phyloP scores from a whole-genome alignment of 1,284 basidiomycete species.

The Tylopilus orsonianus region DNA sequence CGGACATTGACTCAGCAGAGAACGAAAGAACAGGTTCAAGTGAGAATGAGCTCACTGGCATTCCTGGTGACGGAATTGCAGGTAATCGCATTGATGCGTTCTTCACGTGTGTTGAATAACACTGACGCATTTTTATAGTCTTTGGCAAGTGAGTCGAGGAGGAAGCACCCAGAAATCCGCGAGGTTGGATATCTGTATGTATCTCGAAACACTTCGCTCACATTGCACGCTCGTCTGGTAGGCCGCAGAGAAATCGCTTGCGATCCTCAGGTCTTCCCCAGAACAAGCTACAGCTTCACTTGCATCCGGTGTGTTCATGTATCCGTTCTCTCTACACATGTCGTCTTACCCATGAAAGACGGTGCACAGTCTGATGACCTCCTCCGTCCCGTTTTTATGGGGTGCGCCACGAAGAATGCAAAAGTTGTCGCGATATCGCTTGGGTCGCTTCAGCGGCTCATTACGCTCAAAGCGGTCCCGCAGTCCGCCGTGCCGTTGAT shows the following conservation, averaged over 20 bases:
- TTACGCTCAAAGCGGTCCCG: constrained; percentile 84
- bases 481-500: constrained; percentile 76
- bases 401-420: constrained; percentile 88
- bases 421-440: constrained; percentile 94
- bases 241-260: constrained; percentile 84
- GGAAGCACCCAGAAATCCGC: constrained; percentile 81
- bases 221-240: constrained; percentile 26
- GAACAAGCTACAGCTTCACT: constrained; percentile 65
- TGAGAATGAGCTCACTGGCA: constrained; percentile 51
- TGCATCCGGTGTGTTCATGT: constrained; percentile 53
- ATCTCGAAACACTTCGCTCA: constrained; percentile 2
- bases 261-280: constrained; percentile 73
- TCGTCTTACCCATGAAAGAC: constrained; percentile 46
- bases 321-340: not conserved
- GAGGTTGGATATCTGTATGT: constrained; percentile 48
- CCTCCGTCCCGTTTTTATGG: constrained; percentile 89
- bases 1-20: no score
- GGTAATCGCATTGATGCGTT: constrained; percentile 29
- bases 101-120: not conserved
- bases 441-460: constrained; percentile 88
- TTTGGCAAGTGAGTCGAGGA: constrained; percentile 75
- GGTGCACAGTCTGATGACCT: constrained; percentile 78
- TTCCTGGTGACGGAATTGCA: constrained; percentile 56
- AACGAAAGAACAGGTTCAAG: not conserved
- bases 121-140: constrained; percentile 43